Evolutionary conservation across 805 yeast genomes (phyloP), one percentile per base, ranked within the genome.

Genomic region (Hanseniaspora opuntiae): DNA sequence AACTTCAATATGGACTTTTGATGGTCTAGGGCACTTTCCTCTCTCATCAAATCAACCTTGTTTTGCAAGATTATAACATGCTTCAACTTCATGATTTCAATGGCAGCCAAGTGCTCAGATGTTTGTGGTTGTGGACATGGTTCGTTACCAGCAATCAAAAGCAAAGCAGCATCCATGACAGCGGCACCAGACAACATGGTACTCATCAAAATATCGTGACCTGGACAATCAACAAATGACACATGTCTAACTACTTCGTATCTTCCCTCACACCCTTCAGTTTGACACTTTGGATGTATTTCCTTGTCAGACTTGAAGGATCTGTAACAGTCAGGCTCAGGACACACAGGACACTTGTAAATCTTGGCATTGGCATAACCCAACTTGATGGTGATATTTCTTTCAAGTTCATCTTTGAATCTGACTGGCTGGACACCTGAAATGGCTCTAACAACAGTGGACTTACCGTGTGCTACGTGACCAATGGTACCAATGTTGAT

Each of bases 151-250:
- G 98, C 99, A 67, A 93, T 83, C 60, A 93, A 77, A 65, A 93
- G 75, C 57, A 93, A 75, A 2, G 99, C 99, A 55, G 99, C 99
- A 72, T 93, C 99, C 99, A 93, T 93, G 59, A 93, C 99, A 17
- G 99, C 99, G 37, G 99, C 99, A 68, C 99, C 99, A 46, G 97
- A 89, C 79, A 93, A 82, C 99, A 93, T 93, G 60, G 99, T 93
- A 78, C 97, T 88, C 99, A 93, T 93, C 70, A 93, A 82, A 74
- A 93, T 94, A 76, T 93, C 99, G 85, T 93, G 99, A 70, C 99
- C 99, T 57, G 99, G 99, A 76, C 98, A 94, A 76, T 93, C 99
- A 57, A 94, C 98, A 64, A 94, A 94, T 11, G 96, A 87, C 52
- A 93, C 98, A 68, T 93, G 99, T 72, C 99, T 87, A 42, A 88